Evolutionary conservation across 2,329 filamentous ascomycete genomes (phyloP), one percentile per base, ranked within the genome.

Genomic region (Colletotrichum sp.): DNA sequence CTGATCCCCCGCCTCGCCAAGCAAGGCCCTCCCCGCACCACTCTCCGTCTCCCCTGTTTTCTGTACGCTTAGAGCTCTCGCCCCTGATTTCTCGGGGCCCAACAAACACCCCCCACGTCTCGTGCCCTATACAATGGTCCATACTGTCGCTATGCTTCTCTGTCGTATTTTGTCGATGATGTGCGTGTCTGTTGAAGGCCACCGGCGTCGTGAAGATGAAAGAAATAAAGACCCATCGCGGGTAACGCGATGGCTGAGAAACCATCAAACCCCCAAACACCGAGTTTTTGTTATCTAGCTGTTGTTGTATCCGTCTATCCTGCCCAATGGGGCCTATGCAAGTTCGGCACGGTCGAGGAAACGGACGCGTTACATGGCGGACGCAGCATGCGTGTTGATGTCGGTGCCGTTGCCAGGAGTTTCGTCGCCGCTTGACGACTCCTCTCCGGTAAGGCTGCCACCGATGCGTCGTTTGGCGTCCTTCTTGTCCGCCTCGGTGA

Each of bases 381-480:
- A 78, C 8, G 84, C 85, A 63, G 85, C 83, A 72, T 84, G 84
- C 32, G 85, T 82, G 67, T 85, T 80, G 32, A 84, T 77, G 71
- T 79, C 82, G 2, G 83, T 74, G 73, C 84, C 80, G 24, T 82
- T 74, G 74, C 84, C 80, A 21, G 82, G 78, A 6, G 81, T 82
- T 73, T 78, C 77, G 18, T 78, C 77, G 48, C 77, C 72, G 52
- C 77, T 78, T 7, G 77, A 78, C 13, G 84, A 86, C 43, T 86
- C 85, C 66, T 85, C 81, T 73, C 85, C 80, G 18, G 82, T 82
- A 16, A 87, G 82, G 77, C 86, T 88, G 72, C 90, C 90, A 80
- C 90, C 88, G 78, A 98, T 98, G 70, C 95, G 92, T 30, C 96
- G 93, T 87, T 95, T 95, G 36, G 96, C 96, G 30, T 96, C 95